These are phyloP conservation scores for Crithidia brevicula DNA, from an alignment of 208 protist species.

Conservation along the genomic window DNA sequence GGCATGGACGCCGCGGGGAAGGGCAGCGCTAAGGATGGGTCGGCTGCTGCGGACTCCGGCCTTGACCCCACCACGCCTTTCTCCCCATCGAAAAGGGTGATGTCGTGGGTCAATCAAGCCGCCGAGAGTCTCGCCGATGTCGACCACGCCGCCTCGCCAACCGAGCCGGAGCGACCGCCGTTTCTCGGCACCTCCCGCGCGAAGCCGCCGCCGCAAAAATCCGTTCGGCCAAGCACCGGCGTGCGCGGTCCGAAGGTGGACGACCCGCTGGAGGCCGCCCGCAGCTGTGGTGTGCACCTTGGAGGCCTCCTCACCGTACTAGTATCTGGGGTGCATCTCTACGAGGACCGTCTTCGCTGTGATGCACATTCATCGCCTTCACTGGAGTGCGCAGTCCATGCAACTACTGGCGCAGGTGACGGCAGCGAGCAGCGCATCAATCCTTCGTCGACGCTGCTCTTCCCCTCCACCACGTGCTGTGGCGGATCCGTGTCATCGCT, in stretches of 20 bases:
- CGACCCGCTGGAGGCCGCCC: slow-evolving; percentile 14
- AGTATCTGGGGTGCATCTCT: slow-evolving; percentile 35
- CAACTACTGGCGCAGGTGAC: not conserved
- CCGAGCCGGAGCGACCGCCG: not conserved
- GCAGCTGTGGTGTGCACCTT: slow-evolving; percentile 36
- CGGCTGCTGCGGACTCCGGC: not conserved
- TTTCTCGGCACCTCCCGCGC: slow-evolving; percentile 10
- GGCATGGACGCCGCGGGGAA: not conserved
- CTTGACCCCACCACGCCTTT: not conserved
- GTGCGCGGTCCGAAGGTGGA: slow-evolving; percentile 1
- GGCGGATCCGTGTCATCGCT: slow-evolving; percentile 27
- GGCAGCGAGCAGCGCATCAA: not conserved
- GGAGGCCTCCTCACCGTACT: slow-evolving; percentile 43
- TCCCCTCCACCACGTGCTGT: slow-evolving; percentile 33
- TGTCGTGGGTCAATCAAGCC: slow-evolving; percentile 19
- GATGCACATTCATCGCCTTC: not conserved
- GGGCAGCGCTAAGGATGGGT: not conserved
- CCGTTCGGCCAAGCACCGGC: slow-evolving; percentile 10
- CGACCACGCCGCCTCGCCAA: slow-evolving; percentile 15
- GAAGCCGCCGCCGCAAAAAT: slow-evolving; percentile 5
- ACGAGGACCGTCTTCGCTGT: slow-evolving; percentile 1
- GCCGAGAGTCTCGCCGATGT: slow-evolving; percentile 26
- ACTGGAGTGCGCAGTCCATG: not conserved
- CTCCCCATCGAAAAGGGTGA: not conserved
- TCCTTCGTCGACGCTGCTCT: slow-evolving; percentile 10